Conservation (phyloP, 371 early-diverging fungal species). For the Mucor sp. region DNA sequence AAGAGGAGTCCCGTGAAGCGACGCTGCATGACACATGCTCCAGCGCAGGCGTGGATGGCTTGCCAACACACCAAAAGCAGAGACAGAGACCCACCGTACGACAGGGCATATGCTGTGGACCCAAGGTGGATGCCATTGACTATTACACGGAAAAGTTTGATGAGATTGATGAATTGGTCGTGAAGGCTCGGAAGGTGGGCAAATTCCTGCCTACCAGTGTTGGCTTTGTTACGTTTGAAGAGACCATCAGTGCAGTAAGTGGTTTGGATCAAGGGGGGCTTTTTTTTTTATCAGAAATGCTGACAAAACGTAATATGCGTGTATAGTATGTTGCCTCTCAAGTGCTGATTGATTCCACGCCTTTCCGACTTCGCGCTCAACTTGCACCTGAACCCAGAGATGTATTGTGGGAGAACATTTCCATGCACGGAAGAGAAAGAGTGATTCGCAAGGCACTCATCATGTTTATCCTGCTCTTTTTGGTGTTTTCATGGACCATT, state of each 20-base stretch:
- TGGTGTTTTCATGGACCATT: slow-evolving; percentile 56
- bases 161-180: slow-evolving; percentile 61
- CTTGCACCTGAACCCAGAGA: slow-evolving; percentile 81
- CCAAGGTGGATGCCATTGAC: slow-evolving; percentile 69
- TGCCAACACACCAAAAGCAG: slow-evolving; percentile 20
- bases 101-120: slow-evolving; percentile 46
- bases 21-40: slow-evolving; percentile 3
- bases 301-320: no score
- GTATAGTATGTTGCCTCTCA: slow-evolving; percentile 61
- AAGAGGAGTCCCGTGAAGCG: slow-evolving; percentile 26
- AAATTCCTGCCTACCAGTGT: slow-evolving; percentile 63
- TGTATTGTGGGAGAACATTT: slow-evolving; percentile 74
- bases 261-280: background rate
- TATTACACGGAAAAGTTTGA: slow-evolving; percentile 65
- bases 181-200: slow-evolving; percentile 58
- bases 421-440: slow-evolving; percentile 57
- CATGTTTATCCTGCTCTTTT: slow-evolving; percentile 39
- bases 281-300: no score
- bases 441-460: slow-evolving; percentile 52
- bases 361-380: slow-evolving; percentile 70
- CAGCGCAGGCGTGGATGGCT: background rate
- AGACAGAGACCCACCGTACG: slow-evolving; percentile 31
- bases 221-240: slow-evolving; percentile 83
- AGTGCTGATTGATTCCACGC: slow-evolving; percentile 60
- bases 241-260: slow-evolving; percentile 63